phyloP scores from a whole-genome alignment of 768 basidiomycete genomes.

The Mycena epipterygia region DNA sequence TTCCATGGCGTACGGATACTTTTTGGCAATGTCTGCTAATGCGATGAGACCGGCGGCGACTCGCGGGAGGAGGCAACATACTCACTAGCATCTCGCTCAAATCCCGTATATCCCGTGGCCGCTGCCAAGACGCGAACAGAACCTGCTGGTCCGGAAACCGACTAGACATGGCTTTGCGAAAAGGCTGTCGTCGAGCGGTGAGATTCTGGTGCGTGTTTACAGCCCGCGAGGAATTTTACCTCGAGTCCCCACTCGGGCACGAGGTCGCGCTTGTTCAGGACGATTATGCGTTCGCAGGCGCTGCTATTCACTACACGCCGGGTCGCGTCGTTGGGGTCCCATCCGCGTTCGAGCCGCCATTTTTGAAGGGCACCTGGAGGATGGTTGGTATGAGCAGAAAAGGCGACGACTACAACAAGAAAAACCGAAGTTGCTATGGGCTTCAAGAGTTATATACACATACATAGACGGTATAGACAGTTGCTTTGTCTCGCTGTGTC shows the following conservation, averaged over 20 bases:
- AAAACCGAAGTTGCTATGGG: too few species aligned
- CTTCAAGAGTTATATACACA: too few species aligned
- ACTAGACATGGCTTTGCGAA: constrained; percentile 76
- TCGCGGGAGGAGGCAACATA: constrained; percentile 8
- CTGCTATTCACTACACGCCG: constrained; percentile 53
- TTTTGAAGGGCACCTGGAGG: constrained; percentile 70
- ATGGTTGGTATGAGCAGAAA: too few species aligned
- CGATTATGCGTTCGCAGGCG: too few species aligned
- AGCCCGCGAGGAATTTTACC: constrained; percentile 59
- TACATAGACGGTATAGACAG: too few species aligned
- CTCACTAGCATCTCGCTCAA: constrained; percentile 80
- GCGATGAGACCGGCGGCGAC: constrained; percentile 14
- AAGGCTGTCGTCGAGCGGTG: constrained; percentile 65
- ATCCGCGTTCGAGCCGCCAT: constrained; percentile 79
- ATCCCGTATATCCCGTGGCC: constrained; percentile 71
- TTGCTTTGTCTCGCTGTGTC: too few species aligned
- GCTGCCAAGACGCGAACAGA: constrained; percentile 78
- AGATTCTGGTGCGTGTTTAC: background rate
- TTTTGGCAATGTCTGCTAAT: constrained; percentile 73
- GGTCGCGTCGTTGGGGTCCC: constrained; percentile 59
- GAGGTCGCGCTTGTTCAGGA: constrained; percentile 93
- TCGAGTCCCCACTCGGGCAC: constrained; percentile 91
- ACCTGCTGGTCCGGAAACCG: constrained; percentile 79
- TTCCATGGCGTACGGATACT: constrained; percentile 78
- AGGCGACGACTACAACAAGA: too few species aligned